Percentiles rank a stretch among this genome's conserved stretches.
These are phyloP conservation scores for Fusarium sororula DNA, from an alignment of 2,329 filamentous ascomycete genomes.

Conservation along the genomic window DNA sequence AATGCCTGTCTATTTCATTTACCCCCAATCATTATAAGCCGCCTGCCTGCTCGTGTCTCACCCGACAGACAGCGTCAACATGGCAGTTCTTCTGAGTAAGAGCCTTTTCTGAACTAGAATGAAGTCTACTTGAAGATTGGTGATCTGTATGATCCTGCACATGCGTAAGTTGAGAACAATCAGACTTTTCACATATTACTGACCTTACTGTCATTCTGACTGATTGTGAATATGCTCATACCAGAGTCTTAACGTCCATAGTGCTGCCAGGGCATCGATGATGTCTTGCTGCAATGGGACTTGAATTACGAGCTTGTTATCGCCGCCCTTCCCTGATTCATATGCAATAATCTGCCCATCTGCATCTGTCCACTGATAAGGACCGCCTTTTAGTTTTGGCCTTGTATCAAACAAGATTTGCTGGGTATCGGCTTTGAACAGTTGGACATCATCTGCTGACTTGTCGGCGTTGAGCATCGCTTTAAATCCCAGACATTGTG, in stretches of 20 bases:
- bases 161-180: not conserved
- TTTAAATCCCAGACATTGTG: not conserved
- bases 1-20: not conserved
- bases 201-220: not conserved
- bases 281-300: not conserved
- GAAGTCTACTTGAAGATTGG: not conserved
- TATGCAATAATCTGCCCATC: not conserved
- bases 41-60: not conserved
- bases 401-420: conserved; percentile 8
- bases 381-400: not conserved
- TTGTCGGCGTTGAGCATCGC: conserved; percentile 11
- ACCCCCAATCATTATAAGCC: not conserved
- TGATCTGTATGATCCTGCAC: not conserved
- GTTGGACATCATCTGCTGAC: not conserved
- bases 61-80: not conserved
- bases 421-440: conserved; percentile 5
- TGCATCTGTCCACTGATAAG: conserved; percentile 16
- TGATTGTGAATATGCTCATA: not conserved
- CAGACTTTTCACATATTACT: not conserved
- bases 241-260: conserved; percentile 29
- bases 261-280: conserved; percentile 11
- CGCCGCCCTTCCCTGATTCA: not conserved
- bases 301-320: not conserved
- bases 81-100: not conserved
- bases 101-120: not conserved